phyloP scores from a whole-genome alignment of 1,284 basidiomycete species.

The Cryptococcus depauperatus region DNA sequence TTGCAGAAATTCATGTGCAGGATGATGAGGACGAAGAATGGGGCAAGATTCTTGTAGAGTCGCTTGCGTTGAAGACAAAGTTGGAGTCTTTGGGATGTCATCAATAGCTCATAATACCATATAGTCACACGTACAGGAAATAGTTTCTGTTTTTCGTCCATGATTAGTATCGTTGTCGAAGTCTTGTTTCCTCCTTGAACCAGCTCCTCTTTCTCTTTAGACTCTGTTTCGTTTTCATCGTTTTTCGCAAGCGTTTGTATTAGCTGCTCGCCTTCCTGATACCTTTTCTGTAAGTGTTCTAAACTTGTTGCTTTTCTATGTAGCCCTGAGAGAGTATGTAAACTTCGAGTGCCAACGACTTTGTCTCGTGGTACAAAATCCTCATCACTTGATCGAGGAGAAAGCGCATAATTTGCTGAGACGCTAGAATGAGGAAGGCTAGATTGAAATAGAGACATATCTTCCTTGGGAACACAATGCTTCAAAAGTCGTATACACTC shows the following conservation, averaged over 20 bases:
- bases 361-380: conserved; percentile 17
- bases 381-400: conserved; percentile 12
- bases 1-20: conserved; percentile 8
- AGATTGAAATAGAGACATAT: conserved; percentile 12
- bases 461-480: conserved; percentile 53
- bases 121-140: too few species aligned
- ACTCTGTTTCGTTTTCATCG: conserved; percentile 24
- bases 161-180: too few species aligned
- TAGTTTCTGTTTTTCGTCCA: too few species aligned
- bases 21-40: neutral
- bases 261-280: conserved; percentile 26
- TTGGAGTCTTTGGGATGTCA: too few species aligned
- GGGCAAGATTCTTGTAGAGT: too few species aligned
- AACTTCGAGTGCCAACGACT: conserved; percentile 30
- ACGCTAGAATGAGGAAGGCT: conserved; percentile 11
- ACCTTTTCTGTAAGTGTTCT: conserved; percentile 31
- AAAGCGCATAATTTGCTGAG: conserved; percentile 4
- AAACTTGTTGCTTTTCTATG: conserved; percentile 48
- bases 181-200: conserved; percentile 30
- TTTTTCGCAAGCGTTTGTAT: conserved; percentile 8
- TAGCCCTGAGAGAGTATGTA: conserved; percentile 47
- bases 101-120: too few species aligned
- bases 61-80: too few species aligned
- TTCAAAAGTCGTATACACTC: conserved; percentile 79
- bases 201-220: conserved; percentile 33